These are phyloP conservation scores for Steccherinum ochraceum DNA, from an alignment of 768 basidiomycete genomes.

Conservation along the genomic window DNA sequence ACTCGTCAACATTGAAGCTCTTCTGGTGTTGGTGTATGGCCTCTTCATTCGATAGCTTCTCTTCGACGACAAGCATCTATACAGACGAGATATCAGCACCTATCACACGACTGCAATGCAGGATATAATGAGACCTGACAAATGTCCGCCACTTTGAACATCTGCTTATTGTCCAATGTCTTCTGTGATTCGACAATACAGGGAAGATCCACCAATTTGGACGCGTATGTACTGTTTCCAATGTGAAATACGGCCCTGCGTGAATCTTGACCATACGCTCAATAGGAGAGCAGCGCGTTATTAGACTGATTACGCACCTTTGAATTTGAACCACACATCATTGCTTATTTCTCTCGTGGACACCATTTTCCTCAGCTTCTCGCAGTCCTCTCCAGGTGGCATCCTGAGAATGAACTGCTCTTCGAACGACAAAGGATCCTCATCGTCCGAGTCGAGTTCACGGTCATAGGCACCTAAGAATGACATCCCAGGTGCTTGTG, in stretches of 20 bases:
- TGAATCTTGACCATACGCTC: constrained; percentile 58
- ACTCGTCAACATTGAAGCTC: constrained; percentile 87
- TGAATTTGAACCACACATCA: constrained; percentile 96
- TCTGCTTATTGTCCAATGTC: constrained; percentile 91
- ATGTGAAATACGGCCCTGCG: constrained; percentile 87
- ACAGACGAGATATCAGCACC: constrained; percentile 34
- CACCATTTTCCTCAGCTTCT: constrained; percentile 77
- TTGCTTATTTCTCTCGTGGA: constrained; percentile 68
- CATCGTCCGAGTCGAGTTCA: constrained; percentile 92
- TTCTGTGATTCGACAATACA: constrained; percentile 94
- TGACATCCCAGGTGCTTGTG: constrained; percentile 78
- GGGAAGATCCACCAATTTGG: constrained; percentile 95
- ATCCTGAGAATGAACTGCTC: constrained; percentile 94
- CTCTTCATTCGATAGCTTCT: constrained; percentile 68
- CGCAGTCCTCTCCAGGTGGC: constrained; percentile 78
- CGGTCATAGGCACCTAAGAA: constrained; percentile 90
- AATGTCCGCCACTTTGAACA: constrained; percentile 99
- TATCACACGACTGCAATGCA: constrained; percentile 88
- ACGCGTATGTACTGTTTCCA: constrained; percentile 70
- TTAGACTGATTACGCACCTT: constrained; percentile 45
- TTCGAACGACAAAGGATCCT: constrained; percentile 83
- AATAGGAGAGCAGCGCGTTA: background rate
- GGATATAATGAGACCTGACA: constrained; percentile 62
- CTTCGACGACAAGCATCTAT: constrained; percentile 90
- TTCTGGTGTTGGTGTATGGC: constrained; percentile 50